Evolutionary conservation across 1,284 basidiomycete species (phyloP), one percentile per base, ranked within the genome.

Genomic region (Cryptococcus sp.): DNA sequence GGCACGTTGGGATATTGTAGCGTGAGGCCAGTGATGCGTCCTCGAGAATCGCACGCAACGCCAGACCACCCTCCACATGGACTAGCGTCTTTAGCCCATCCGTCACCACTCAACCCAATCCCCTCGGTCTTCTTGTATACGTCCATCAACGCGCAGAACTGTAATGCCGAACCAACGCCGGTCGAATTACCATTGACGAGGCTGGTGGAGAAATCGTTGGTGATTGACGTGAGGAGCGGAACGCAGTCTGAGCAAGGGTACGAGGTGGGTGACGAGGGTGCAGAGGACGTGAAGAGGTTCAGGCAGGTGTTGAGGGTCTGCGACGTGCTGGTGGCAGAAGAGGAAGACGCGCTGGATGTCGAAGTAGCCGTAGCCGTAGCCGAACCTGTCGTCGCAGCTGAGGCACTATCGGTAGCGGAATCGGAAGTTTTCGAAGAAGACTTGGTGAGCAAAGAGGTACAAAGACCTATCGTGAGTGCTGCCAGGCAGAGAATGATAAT

Each of bases 81-180:
- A 47, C 65, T 66, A 5, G 62, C 67, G 55, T 73, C 64, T 13
- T 50, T 60, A 23, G 61, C 67, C 75, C 73, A 74, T 2, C 66
- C 67, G 25, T 49, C 53, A 25, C 64, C 38, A 3, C 56, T 67
- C 15, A 58, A 47, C 11, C 47, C 52, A 5, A 48, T 48, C 16
- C 23, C 23, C 17, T 45, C 56, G 0, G 53, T 49, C 20, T 64
- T 64, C 50, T 62, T 58, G 48, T 58, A 69, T 2, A 80, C 50
- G 40, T 77, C 70, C 57, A 71, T 68, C 47, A 79, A 58, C 1
- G 75, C 72, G 51, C 79, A 80, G 60, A 73, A 79, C 61, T 80
- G 78, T 10, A 78, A 59, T 1, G 72, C 73, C 3, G 71, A 67
- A 3, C 77, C 77, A 15, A 76, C 71, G 10, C 70, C 72, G 0